phyloP scores from a whole-genome alignment of 1,139 yeast genomes.

The Geotrichum phurueaensis region DNA sequence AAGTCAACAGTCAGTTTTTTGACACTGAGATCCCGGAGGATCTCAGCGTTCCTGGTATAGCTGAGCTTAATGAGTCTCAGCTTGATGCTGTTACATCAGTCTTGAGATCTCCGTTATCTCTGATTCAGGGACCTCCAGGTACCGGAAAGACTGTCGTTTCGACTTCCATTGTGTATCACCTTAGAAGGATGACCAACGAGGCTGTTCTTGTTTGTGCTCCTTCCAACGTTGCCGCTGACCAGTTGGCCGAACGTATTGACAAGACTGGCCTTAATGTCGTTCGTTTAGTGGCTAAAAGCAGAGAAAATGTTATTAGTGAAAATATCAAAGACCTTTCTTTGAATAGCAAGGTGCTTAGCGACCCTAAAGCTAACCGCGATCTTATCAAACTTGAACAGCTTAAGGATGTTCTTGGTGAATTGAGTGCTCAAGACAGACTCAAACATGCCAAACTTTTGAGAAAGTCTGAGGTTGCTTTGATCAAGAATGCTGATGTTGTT shows the following conservation, averaged over 20 bases:
- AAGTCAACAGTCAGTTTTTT: conserved; percentile 49
- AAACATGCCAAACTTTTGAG: conserved; percentile 42
- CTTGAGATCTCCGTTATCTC: conserved; percentile 65
- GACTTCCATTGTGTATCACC: conserved; percentile 78
- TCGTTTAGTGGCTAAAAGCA: conserved; percentile 65
- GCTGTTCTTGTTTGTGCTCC: conserved; percentile 87
- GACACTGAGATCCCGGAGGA: conserved; percentile 42
- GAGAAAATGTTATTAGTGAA: conserved; percentile 43
- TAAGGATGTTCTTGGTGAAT: conserved; percentile 65
- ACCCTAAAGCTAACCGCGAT: conserved; percentile 44
- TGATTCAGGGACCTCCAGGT: conserved; percentile 98
- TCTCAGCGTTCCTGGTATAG: conserved; percentile 60
- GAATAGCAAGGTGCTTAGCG: conserved; percentile 44
- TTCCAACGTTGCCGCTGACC: conserved; percentile 92
- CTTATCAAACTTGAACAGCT: conserved; percentile 54
- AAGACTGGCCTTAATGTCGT: conserved; percentile 68
- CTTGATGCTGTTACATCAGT: conserved; percentile 69
- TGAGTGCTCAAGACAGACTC: conserved; percentile 50
- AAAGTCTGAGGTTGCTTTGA: conserved; percentile 45
- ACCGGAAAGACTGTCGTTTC: conserved; percentile 96
- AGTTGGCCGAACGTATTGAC: conserved; percentile 67
- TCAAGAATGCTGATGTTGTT: conserved; percentile 67
- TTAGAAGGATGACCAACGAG: conserved; percentile 52
- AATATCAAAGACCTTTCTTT: conserved; percentile 28
- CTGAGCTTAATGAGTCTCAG: conserved; percentile 73